Evolutionary conservation across 2,329 filamentous ascomycete species (phyloP), one percentile per base, ranked within the genome.

Genomic region (Arachnopeziza araneosa): DNA sequence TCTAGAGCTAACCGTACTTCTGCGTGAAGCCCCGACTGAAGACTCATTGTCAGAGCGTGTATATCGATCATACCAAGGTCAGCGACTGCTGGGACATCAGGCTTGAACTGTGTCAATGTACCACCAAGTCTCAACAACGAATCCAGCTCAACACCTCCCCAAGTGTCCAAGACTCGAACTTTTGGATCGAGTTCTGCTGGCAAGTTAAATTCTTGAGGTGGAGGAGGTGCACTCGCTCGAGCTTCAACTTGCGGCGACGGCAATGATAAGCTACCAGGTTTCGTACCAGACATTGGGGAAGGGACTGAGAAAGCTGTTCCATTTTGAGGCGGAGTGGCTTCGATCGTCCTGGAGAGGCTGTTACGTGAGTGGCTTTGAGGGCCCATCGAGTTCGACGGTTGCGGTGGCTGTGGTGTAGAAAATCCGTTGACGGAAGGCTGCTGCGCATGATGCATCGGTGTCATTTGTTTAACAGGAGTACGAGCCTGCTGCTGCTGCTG

Each of bases 1-100:
- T 98, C 95, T 52, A 99, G 78, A 1, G 93, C 93, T 63, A 96
- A 77, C 10, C 93, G 86, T n/a, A 96, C 88, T 75, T 99, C 95
- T 5, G 86, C 87, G 68, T 92, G 88, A 51, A 98, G 89, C 0
- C 93, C 93, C 58, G 90, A 96, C 71, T 96, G 92, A 48, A 99
- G 78, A 69, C 91, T 92, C 78, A 92, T 89, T 0, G 88, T 96
- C 50, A 99, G 80, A 22, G 93, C 92, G 66, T 93, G 88, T 26
- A 98, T 88, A 70, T 99, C 93, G 64, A 98, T 90, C 22, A 91
- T 83, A 9, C 93, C 95, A 56, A 98, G 80, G 68, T 98, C 93
- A 23, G 82, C 78, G 21, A 92, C 80, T 1, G 80, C 78, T 0
- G 95, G 93, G 48, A 92, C 80, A 59, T 90, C 88, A 0, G 93